Percentiles rank a stretch among this genome's conserved stretches.
These are phyloP conservation scores for Musa itinerans DNA, from an alignment of 176 grass and related monocot genomes.

Conservation along the genomic window DNA sequence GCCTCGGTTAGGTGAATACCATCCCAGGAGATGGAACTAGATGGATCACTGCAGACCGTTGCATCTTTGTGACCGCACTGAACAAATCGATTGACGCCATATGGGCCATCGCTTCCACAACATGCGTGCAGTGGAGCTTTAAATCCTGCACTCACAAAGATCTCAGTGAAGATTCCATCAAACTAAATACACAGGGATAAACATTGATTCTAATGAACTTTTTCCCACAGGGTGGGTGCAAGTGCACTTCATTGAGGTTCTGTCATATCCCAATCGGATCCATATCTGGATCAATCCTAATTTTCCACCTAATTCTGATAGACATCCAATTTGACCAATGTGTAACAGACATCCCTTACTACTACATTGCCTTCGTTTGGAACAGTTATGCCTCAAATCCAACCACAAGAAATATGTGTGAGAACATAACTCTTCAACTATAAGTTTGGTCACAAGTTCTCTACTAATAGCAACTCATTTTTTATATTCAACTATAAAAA, in stretches of 20 bases:
- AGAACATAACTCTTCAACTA: too few relatives aligned
- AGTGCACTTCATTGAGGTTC: neutral
- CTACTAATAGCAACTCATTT: too few relatives aligned
- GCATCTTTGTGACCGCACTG: neutral
- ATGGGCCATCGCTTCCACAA: neutral
- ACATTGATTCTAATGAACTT: neutral
- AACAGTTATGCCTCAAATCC: too few relatives aligned
- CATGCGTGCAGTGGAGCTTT: neutral
- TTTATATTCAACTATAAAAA: too few relatives aligned
- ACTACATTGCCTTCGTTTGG: too few relatives aligned
- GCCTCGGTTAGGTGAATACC: slow-evolving; percentile 3
- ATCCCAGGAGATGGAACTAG: neutral
- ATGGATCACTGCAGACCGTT: slow-evolving; percentile 1
- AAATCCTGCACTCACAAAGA: slow-evolving; percentile 4
- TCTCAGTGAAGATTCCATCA: neutral
- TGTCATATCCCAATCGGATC: neutral
- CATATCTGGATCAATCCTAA: too few relatives aligned
- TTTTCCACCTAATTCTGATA: too few relatives aligned
- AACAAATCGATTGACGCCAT: neutral
- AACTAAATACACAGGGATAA: neutral
- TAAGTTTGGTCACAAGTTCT: too few relatives aligned
- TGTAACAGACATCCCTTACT: too few relatives aligned
- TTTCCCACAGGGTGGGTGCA: neutral
- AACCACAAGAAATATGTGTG: too few relatives aligned
- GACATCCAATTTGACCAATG: too few relatives aligned